Percentiles rank a stretch among this genome's conserved stretches.
Evolutionary conservation across 1,284 basidiomycete species (phyloP).

Genomic region (Tilletia setariae): DNA sequence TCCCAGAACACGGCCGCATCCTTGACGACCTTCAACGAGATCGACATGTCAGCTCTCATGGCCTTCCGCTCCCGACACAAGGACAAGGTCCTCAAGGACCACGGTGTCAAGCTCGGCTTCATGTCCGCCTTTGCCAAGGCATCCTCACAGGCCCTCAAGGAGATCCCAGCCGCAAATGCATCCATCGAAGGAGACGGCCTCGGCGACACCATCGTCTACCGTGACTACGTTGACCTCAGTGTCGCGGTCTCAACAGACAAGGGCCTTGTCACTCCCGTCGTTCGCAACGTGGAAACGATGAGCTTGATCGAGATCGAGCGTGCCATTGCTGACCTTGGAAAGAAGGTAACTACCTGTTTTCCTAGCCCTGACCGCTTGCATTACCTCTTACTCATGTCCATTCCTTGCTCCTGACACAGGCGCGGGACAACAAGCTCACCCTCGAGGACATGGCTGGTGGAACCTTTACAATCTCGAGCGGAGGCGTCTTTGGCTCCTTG

Average conservation of each 20-base stretch:
- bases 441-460: conserved; percentile 84
- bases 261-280: conserved; percentile 92
- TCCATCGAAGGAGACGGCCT: conserved; percentile 68
- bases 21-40: conserved; percentile 98
- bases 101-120: conserved; percentile 95
- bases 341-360: conserved; percentile 61
- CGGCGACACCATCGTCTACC: conserved; percentile 89
- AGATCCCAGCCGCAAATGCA: conserved; percentile 92
- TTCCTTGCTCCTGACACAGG: conserved; percentile 58
- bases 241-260: conserved; percentile 97
- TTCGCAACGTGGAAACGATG: conserved; percentile 84
- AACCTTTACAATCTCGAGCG: conserved; percentile 98
- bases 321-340: conserved; percentile 83
- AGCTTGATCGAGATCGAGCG: conserved; percentile 86
- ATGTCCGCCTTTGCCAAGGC: conserved; percentile 97
- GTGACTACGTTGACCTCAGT: conserved; percentile 66
- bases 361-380: background rate
- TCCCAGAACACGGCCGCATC: conserved; percentile 96
- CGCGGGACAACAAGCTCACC: conserved; percentile 87
- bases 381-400: background rate
- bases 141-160: conserved; percentile 76
- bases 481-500: conserved; percentile 94
- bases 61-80: conserved; percentile 94
- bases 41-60: conserved; percentile 96
- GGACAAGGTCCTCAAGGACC: conserved; percentile 83